Evolutionary conservation across 1,139 yeast genomes (phyloP).

Genomic region (Yamadazyma buinensis): DNA sequence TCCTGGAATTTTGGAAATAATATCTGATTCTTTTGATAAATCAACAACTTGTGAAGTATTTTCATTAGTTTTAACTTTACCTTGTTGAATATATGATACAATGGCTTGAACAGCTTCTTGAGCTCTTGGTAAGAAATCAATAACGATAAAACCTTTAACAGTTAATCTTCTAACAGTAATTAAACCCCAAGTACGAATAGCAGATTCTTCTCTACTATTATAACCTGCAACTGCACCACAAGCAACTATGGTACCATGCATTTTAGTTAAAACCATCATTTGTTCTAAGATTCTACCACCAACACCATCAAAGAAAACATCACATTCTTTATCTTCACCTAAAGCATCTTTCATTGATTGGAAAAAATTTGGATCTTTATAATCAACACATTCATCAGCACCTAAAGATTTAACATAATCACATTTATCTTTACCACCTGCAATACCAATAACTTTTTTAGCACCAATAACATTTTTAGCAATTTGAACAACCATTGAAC

Average conservation of each 20-base stretch:
- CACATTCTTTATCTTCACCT: slow-evolving; percentile 39
- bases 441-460: slow-evolving; percentile 57
- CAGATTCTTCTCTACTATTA: slow-evolving; percentile 35
- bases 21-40: slow-evolving; percentile 15
- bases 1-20: slow-evolving; percentile 24
- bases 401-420: slow-evolving; percentile 55
- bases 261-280: slow-evolving; percentile 37
- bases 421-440: slow-evolving; percentile 58
- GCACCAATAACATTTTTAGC: slow-evolving; percentile 55
- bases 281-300: slow-evolving; percentile 59
- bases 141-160: slow-evolving; percentile 46
- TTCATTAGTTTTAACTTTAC: slow-evolving; percentile 33
- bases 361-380: slow-evolving; percentile 42
- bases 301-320: slow-evolving; percentile 55
- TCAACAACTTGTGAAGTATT: slow-evolving; percentile 23
- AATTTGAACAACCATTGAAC: slow-evolving; percentile 57
- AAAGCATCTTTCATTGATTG: slow-evolving; percentile 41
- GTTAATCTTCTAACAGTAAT: slow-evolving; percentile 47
- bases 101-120: slow-evolving; percentile 35
- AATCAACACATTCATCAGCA: slow-evolving; percentile 52
- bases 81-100: slow-evolving; percentile 31
- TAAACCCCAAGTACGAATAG: slow-evolving; percentile 35
- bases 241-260: slow-evolving; percentile 46
- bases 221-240: slow-evolving; percentile 66
- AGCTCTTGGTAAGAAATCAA: slow-evolving; percentile 31